Percentiles rank a stretch among this genome's conserved stretches.
phyloP scores from a whole-genome alignment of 345 rosid genomes.

The Eucalyptus sp. region DNA sequence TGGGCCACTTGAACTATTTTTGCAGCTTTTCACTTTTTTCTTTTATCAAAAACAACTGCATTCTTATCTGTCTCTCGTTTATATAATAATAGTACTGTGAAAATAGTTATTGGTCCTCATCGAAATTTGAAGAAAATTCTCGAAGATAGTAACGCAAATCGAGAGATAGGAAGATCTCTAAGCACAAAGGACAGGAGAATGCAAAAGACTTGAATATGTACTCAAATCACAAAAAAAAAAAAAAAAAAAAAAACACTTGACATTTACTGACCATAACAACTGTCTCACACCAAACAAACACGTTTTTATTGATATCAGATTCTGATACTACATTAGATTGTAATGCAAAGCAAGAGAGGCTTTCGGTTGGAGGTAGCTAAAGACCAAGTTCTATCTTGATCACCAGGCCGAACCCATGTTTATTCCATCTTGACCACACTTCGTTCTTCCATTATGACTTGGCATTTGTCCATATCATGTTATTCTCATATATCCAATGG shows the following conservation, averaged over 20 bases:
- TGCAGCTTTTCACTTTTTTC: too few relatives aligned
- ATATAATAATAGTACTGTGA: not conserved
- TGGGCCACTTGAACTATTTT: too few relatives aligned
- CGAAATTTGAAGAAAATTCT: not conserved
- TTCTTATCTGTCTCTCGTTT: too few relatives aligned
- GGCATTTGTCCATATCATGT: constrained; percentile 49
- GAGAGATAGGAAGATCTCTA: not conserved
- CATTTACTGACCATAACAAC: not conserved
- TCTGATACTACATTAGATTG: rapidly evolving
- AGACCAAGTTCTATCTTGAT: not conserved
- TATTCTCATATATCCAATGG: constrained; percentile 81
- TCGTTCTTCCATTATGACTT: constrained; percentile 3
- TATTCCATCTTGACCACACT: not conserved
- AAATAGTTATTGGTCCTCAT: not conserved
- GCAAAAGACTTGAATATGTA: not conserved
- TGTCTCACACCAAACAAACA: not conserved
- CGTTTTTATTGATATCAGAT: rapidly evolving
- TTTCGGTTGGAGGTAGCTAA: not conserved
- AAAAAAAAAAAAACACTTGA: not conserved
- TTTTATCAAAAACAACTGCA: too few relatives aligned
- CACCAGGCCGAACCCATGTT: not conserved
- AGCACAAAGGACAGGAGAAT: not conserved
- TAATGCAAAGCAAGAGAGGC: not conserved
- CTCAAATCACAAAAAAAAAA: not conserved
- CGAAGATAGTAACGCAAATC: too few relatives aligned